Conservation (phyloP, 2,329 filamentous ascomycete species). For the Sarocladium oryzae region DNA sequence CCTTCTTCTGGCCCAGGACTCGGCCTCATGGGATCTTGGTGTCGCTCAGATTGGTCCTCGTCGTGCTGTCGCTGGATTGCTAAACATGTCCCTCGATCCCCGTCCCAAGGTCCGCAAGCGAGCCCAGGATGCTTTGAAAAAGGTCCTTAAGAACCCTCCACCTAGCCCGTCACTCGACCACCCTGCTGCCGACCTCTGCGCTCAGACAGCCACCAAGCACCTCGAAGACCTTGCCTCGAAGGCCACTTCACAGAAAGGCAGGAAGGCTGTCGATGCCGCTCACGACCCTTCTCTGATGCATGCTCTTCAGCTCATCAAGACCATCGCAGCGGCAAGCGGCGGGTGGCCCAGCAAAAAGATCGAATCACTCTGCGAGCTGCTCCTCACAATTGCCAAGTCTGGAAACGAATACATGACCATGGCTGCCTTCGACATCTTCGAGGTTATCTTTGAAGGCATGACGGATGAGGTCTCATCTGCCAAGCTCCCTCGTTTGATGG, state of each 20-base stretch:
- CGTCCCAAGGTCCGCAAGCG: conserved; percentile 91
- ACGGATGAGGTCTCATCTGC: conserved; percentile 78
- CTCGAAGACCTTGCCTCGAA: conserved; percentile 67
- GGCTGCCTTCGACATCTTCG: conserved; percentile 94
- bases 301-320: conserved; percentile 85
- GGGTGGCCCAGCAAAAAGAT: conserved; percentile 98
- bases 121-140: conserved; percentile 81
- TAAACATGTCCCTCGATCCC: conserved; percentile 78
- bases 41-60: conserved; percentile 79
- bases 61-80: conserved; percentile 76
- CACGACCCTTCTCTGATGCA: conserved; percentile 86
- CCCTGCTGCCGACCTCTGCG: conserved; percentile 92
- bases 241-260: conserved; percentile 52
- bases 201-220: conserved; percentile 78
- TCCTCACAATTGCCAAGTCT: conserved; percentile 81
- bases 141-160: conserved; percentile 76
- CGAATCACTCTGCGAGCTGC: conserved; percentile 79
- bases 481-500: conserved; percentile 82
- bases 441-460: conserved; percentile 93
- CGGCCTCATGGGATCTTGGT: conserved; percentile 78
- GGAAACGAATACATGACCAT: conserved; percentile 96
- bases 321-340: conserved; percentile 75
- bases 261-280: conserved; percentile 53
- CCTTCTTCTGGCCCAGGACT: conserved; percentile 84
- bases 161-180: conserved; percentile 91